Conservation (phyloP, 257 asterid genomes). For the Ocimum tenuiflorum region DNA sequence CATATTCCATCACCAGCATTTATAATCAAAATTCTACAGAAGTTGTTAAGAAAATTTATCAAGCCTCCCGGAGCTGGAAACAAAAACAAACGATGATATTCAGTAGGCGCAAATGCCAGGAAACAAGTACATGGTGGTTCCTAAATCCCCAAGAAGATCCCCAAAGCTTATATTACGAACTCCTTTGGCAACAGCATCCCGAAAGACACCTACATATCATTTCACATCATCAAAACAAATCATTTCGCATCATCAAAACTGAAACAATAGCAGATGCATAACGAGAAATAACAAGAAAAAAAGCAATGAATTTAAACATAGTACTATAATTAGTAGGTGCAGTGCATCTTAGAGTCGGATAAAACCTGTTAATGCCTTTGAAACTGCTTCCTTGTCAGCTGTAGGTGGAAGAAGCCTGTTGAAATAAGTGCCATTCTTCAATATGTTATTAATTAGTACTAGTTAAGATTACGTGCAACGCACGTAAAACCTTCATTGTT, state of each 20-base stretch:
- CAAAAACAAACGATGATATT: conserved; percentile 10
- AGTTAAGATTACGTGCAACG: no score
- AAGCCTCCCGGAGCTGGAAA: conserved; percentile 4
- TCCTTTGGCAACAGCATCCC: conserved; percentile 78
- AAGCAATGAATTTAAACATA: conserved; percentile 5
- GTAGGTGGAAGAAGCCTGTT: conserved; percentile 94
- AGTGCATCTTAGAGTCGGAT: conserved; percentile 17
- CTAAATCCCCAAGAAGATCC: conserved; percentile 81
- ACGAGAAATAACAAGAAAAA: not conserved
- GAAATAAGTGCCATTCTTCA: conserved; percentile 26
- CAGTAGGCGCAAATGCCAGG: conserved; percentile 18
- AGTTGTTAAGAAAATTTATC: not conserved
- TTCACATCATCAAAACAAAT: no score
- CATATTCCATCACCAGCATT: conserved; percentile 1
- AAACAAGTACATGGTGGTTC: conserved; percentile 69
- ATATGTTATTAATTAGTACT: no score
- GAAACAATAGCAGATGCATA: conserved; percentile 19
- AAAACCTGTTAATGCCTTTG: conserved; percentile 83
- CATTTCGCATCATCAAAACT: conserved; percentile 28
- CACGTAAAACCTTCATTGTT: no score
- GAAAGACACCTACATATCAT: conserved; percentile 60
- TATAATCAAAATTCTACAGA: conserved; percentile 2
- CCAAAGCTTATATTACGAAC: conserved; percentile 79
- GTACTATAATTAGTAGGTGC: conserved; percentile 1
- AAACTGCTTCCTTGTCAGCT: conserved; percentile 77